phyloP scores from a whole-genome alignment of 805 yeast genomes.

The Wickerhamiella australiensis region DNA sequence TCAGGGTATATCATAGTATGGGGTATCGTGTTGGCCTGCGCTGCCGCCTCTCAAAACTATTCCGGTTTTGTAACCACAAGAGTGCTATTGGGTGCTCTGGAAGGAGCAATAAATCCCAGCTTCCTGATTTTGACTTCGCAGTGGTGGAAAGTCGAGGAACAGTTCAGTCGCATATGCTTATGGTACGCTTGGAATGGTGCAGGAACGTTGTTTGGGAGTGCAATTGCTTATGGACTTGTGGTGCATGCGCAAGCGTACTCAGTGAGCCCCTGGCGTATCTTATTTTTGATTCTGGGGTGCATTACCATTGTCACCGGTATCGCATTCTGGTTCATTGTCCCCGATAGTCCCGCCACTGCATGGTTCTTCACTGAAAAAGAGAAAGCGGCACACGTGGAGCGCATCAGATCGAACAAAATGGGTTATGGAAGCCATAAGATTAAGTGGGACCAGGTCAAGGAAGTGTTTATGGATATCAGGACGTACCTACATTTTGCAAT shows the following conservation, averaged over 20 bases:
- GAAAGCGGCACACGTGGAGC: conserved; percentile 36
- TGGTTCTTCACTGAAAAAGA: conserved; percentile 38
- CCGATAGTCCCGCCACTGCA: conserved; percentile 42
- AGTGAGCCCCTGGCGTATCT: conserved; percentile 40
- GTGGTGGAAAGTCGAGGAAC: conserved; percentile 41
- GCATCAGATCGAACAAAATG: conserved; percentile 42
- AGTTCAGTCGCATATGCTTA: conserved; percentile 35
- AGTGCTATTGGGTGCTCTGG: conserved; percentile 40
- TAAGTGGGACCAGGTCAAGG: conserved; percentile 42
- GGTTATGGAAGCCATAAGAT: conserved; percentile 45
- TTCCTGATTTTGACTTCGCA: conserved; percentile 45
- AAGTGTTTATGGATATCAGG: conserved; percentile 38
- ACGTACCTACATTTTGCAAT: conserved; percentile 38
- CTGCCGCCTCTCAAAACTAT: conserved; percentile 34
- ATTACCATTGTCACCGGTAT: conserved; percentile 35
- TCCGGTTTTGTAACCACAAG: conserved; percentile 37
- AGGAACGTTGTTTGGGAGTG: conserved; percentile 37
- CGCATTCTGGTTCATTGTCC: conserved; percentile 28
- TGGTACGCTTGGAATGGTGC: conserved; percentile 37
- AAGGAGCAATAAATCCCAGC: conserved; percentile 44
- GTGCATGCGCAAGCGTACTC: conserved; percentile 21
- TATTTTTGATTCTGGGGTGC: conserved; percentile 46
- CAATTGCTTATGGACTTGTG: conserved; percentile 36
- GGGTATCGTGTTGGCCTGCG: conserved; percentile 38
- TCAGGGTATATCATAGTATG: conserved; percentile 34